These are phyloP conservation scores for Pythium plurisporium DNA, from an alignment of 352 stramenopile genomes.

Conservation along the genomic window DNA sequence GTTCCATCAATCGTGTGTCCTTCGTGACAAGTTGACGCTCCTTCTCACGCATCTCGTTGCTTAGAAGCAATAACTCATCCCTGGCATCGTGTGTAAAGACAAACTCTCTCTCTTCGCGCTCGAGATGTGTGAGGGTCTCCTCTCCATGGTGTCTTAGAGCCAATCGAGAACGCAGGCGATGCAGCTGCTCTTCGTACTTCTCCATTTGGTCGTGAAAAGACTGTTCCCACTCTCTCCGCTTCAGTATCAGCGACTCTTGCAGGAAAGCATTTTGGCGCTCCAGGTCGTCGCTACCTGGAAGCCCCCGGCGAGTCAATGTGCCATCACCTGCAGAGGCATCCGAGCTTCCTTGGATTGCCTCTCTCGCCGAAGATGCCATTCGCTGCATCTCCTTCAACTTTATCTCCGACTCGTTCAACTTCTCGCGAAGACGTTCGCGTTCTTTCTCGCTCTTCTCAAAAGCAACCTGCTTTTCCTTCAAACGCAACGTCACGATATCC, in stretches of 20 bases:
- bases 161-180: slow-evolving; percentile 42
- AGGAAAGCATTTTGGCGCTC: slow-evolving; percentile 54
- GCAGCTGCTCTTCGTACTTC: slow-evolving; percentile 46
- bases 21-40: slow-evolving; percentile 50
- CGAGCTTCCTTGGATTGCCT: slow-evolving; percentile 13
- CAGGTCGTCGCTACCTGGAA: slow-evolving; percentile 20
- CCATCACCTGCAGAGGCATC: neutral
- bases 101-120: slow-evolving; percentile 47
- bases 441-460: slow-evolving; percentile 40
- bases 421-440: slow-evolving; percentile 30
- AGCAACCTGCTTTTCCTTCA: slow-evolving; percentile 70
- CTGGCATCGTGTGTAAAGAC: slow-evolving; percentile 37
- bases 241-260: slow-evolving; percentile 53
- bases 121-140: slow-evolving; percentile 15
- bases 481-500: slow-evolving; percentile 48
- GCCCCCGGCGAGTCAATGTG: neutral
- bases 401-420: slow-evolving; percentile 28
- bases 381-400: slow-evolving; percentile 26
- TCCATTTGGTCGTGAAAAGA: slow-evolving; percentile 43
- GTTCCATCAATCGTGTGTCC: slow-evolving; percentile 60
- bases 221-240: slow-evolving; percentile 64
- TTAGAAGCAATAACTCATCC: slow-evolving; percentile 38
- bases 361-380: slow-evolving; percentile 7
- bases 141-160: slow-evolving; percentile 25
- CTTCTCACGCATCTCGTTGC: slow-evolving; percentile 43